Conservation (phyloP, 139 green algal genomes). For the Penium margaritaceum region DNA sequence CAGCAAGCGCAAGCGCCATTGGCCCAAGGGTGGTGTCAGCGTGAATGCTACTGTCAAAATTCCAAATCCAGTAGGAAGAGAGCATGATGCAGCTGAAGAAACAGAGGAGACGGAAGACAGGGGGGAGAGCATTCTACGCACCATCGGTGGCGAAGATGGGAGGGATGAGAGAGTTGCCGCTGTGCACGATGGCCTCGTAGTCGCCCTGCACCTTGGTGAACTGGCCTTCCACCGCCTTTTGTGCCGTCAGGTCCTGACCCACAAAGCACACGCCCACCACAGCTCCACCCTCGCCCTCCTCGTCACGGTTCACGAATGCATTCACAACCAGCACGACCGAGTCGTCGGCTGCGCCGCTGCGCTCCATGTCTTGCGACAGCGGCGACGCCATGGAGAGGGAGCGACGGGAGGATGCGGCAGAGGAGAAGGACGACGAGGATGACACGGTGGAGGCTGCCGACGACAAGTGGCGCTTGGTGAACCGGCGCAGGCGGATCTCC, state of each 20-base stretch:
- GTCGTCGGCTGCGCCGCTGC: background rate
- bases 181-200: slow-evolving; percentile 29
- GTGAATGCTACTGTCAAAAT: no score
- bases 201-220: slow-evolving; percentile 27
- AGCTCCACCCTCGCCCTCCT: slow-evolving; percentile 20
- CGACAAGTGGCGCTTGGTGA: background rate
- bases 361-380: no score
- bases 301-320: slow-evolving; percentile 15
- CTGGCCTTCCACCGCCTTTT: slow-evolving; percentile 38
- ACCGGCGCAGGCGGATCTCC: slow-evolving; percentile 23
- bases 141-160: slow-evolving; percentile 39
- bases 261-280: slow-evolving; percentile 45
- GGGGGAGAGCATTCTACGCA: no score
- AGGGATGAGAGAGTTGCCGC: slow-evolving; percentile 33
- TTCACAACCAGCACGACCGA: slow-evolving; percentile 33
- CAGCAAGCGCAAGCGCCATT: no score
- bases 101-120: no score
- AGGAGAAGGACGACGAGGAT: slow-evolving; percentile 39
- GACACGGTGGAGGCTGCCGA: background rate
- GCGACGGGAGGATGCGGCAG: no score
- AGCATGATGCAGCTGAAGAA: no score
- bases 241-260: slow-evolving; percentile 34
- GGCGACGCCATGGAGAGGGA: no score
- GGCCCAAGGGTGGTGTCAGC: no score
- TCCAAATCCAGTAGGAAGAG: no score